phyloP scores from a whole-genome alignment of 2,329 filamentous ascomycete species.

The Zymoseptoria passerinii region DNA sequence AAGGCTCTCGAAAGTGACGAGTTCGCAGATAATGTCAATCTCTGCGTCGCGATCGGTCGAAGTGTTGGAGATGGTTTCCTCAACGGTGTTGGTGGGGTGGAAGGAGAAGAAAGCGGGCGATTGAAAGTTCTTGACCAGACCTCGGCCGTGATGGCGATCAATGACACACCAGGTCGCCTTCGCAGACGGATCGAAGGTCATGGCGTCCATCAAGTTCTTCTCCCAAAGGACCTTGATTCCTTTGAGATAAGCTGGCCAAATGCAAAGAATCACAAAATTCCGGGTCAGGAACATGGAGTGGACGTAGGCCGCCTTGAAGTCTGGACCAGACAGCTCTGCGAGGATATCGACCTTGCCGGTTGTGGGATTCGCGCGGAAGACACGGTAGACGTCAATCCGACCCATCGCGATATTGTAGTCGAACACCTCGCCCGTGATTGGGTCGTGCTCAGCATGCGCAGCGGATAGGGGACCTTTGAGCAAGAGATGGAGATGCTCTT shows the following conservation, averaged over 20 bases:
- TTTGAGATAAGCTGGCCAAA: conserved; percentile 57
- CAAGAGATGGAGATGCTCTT: conserved; percentile 56
- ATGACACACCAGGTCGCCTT: conserved; percentile 65
- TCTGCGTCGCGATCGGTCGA: conserved; percentile 18
- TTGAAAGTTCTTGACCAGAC: conserved; percentile 61
- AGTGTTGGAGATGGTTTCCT: conserved; percentile 42
- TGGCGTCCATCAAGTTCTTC: conserved; percentile 59
- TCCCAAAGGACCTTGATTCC: conserved; percentile 57
- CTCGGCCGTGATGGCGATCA: conserved; percentile 54
- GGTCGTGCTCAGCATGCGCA: conserved; percentile 65
- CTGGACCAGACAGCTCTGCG: conserved; percentile 50
- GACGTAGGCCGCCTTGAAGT: conserved; percentile 57
- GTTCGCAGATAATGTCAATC: conserved; percentile 57
- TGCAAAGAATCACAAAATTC: conserved; percentile 62
- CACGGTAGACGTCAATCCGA: conserved; percentile 50
- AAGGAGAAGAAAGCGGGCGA: conserved; percentile 68
- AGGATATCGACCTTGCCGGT: conserved; percentile 62
- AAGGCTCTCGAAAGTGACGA: conserved; percentile 54
- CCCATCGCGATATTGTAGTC: conserved; percentile 73
- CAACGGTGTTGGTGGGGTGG: conserved; percentile 70
- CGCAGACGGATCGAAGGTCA: conserved; percentile 46
- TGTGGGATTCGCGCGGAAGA: conserved; percentile 57
- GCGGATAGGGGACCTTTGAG: conserved; percentile 60
- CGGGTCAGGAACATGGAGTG: conserved; percentile 70
- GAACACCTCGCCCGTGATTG: conserved; percentile 63